These are phyloP conservation scores for Circinella umbellata DNA, from an alignment of 371 early-diverging fungal genomes.

Conservation along the genomic window DNA sequence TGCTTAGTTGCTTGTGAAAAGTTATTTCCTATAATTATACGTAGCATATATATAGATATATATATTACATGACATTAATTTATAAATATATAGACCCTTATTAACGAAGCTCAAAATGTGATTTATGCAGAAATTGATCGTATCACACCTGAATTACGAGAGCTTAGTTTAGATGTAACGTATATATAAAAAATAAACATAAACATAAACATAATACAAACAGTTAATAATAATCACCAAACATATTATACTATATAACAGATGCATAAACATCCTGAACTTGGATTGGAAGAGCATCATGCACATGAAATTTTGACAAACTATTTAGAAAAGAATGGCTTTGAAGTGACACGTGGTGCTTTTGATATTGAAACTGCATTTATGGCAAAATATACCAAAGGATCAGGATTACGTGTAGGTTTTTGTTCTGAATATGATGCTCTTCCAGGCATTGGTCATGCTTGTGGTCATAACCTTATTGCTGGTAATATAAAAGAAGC, in stretches of 20 bases:
- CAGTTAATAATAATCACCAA: too few relatives aligned
- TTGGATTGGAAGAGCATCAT: conserved; percentile 59
- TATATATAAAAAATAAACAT: background rate
- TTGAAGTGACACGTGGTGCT: conserved; percentile 57
- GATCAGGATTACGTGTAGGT: conserved; percentile 46
- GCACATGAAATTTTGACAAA: conserved; percentile 60
- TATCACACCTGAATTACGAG: background rate
- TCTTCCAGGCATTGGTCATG: conserved; percentile 65
- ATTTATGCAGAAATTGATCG: conserved; percentile 9
- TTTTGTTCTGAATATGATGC: conserved; percentile 73
- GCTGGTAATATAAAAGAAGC: conserved; percentile 30
- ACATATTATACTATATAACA: conserved; percentile 8
- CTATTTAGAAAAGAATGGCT: conserved; percentile 61
- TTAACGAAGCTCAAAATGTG: background rate
- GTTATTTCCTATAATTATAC: too few relatives aligned
- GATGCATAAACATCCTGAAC: conserved; percentile 66
- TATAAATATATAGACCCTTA: too few relatives aligned
- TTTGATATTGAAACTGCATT: conserved; percentile 68
- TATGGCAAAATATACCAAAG: conserved; percentile 55
- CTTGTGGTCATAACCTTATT: conserved; percentile 73
- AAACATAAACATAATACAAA: background rate
- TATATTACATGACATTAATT: too few relatives aligned
- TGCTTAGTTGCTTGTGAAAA: too few relatives aligned
- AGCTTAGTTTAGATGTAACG: conserved; percentile 1
- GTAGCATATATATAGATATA: too few relatives aligned